These are phyloP conservation scores for Toxicodendron radicans DNA, from an alignment of 345 rosid genomes.

Conservation along the genomic window DNA sequence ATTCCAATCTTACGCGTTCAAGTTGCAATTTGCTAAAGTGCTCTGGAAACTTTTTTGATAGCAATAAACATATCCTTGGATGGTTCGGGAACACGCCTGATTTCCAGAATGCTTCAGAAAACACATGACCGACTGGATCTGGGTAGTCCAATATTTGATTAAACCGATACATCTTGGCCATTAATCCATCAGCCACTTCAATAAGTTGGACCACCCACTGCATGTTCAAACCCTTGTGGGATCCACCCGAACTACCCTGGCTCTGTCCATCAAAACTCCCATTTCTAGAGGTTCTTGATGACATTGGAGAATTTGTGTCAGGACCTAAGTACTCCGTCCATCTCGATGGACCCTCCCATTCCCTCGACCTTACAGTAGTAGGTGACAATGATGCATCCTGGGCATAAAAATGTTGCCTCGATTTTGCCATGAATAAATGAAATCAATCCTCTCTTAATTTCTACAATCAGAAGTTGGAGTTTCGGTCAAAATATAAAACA, in stretches of 20 bases:
- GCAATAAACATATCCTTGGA: conserved; percentile 82
- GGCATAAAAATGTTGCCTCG: conserved; percentile 54
- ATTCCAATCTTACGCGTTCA: conserved; percentile 71
- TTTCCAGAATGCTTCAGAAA: conserved; percentile 93
- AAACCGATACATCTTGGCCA: conserved; percentile 95
- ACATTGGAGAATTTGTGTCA: conserved; percentile 54
- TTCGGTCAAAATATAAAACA: neutral
- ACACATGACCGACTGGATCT: conserved; percentile 68
- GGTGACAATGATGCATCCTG: conserved; percentile 61
- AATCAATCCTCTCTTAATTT: neutral
- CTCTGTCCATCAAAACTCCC: conserved; percentile 61
- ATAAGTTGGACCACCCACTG: conserved; percentile 89
- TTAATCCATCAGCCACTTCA: conserved; percentile 92
- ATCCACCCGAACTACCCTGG: conserved; percentile 57
- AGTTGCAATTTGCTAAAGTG: conserved; percentile 93
- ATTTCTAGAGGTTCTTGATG: conserved; percentile 58
- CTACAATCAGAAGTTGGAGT: conserved; percentile 2
- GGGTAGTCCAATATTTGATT: conserved; percentile 94
- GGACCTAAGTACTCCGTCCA: conserved; percentile 97
- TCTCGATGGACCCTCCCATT: conserved; percentile 90
- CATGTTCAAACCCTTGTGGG: conserved; percentile 85
- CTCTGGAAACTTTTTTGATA: conserved; percentile 94
- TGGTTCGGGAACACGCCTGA: conserved; percentile 84
- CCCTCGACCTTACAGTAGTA: conserved; percentile 63
- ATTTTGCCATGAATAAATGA: conserved; percentile 56